A percentile compares a stretch with the other conserved stretches of the same genome.
phyloP scores from a whole-genome alignment of 768 basidiomycete genomes.

The Rhizopogon vinicolor region DNA sequence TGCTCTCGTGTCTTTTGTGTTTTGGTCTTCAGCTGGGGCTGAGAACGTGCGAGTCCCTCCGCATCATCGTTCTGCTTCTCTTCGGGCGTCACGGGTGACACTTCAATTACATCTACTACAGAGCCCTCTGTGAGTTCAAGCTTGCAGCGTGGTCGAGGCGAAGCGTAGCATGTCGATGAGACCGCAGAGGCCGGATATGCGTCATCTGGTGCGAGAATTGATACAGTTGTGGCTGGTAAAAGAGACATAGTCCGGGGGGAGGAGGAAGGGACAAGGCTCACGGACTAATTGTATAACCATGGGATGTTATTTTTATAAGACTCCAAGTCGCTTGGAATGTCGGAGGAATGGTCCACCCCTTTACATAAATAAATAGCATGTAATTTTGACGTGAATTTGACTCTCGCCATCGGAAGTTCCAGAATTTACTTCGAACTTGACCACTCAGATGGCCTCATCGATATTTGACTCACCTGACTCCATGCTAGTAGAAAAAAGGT shows the following conservation, averaged over 20 bases:
- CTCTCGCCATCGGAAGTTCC: neutral
- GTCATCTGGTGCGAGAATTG: neutral
- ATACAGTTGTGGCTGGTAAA: neutral
- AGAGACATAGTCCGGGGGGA: neutral
- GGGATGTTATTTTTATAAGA: neutral
- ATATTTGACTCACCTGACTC: neutral
- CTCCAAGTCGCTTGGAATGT: neutral
- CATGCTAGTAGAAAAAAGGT: neutral
- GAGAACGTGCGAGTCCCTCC: neutral
- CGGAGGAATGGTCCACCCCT: neutral
- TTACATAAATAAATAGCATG: neutral
- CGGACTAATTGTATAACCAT: neutral
- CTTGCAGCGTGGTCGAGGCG: constrained; percentile 1
- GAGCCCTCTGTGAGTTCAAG: constrained; percentile 1
- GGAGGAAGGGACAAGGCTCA: neutral
- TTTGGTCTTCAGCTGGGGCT: constrained; percentile 5
- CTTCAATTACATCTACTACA: neutral
- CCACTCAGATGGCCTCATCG: neutral
- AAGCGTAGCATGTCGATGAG: constrained; percentile 1
- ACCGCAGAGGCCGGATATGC: constrained; percentile 1
- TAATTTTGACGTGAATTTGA: neutral
- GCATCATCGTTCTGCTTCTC: neutral
- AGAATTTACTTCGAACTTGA: neutral
- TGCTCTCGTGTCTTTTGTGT: constrained; percentile 16
- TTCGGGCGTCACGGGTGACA: neutral